Evolutionary conservation across 148 eudicot species (phyloP).

Genomic region (Drosera capensis): DNA sequence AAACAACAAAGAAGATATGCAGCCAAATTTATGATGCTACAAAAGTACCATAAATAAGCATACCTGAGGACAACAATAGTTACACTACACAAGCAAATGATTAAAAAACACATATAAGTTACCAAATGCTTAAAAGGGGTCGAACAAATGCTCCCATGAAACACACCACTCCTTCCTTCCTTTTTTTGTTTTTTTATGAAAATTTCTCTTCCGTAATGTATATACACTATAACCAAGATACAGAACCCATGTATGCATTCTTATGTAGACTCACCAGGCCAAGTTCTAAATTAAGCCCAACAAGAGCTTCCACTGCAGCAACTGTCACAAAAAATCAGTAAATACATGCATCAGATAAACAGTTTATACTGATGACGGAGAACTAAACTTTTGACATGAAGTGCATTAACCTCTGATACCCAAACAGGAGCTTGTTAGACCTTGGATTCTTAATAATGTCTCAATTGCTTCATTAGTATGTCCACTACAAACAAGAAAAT

Average conservation of each 20-base stretch:
- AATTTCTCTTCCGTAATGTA: too few species aligned
- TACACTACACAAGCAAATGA: too few species aligned
- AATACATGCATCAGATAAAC: not conserved
- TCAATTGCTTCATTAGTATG: slow-evolving; percentile 60
- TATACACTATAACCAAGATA: too few species aligned
- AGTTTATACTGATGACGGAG: slow-evolving; percentile 1
- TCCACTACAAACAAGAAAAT: slow-evolving; percentile 28
- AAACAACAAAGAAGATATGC: too few species aligned
- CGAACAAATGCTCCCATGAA: too few species aligned
- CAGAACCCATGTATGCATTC: not conserved
- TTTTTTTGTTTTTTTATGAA: too few species aligned
- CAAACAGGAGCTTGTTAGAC: slow-evolving; percentile 34
- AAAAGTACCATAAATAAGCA: too few species aligned
- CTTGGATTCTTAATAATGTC: slow-evolving; percentile 41
- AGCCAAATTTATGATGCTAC: too few species aligned
- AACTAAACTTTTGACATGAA: not conserved
- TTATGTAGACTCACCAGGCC: slow-evolving; percentile 34
- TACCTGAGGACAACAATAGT: too few species aligned
- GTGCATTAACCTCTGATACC: slow-evolving; percentile 44
- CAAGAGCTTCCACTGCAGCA: slow-evolving; percentile 88
- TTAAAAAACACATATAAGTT: too few species aligned
- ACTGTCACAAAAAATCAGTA: slow-evolving; percentile 23
- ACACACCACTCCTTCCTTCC: too few species aligned
- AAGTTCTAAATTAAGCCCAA: slow-evolving; percentile 58
- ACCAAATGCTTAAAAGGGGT: too few species aligned